Evolutionary conservation across 768 basidiomycete genomes (phyloP), one percentile per base, ranked within the genome.

Genomic region (Leucocoprinus leucothites): DNA sequence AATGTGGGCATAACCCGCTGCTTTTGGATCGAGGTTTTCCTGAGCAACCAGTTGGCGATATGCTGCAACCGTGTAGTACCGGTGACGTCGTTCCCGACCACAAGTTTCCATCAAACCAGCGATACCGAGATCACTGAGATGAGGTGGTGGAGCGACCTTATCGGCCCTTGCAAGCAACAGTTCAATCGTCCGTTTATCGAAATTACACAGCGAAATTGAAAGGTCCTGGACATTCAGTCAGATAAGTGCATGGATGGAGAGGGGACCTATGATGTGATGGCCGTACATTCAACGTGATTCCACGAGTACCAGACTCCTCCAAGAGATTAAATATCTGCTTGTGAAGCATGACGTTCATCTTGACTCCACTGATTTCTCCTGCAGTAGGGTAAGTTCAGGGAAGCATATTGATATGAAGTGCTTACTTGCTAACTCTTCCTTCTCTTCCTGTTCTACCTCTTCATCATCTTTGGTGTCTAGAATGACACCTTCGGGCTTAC

Each of bases 11-110:
- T 78, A 76, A 2, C 74, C 72, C 4, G 73, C 71, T 40, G 71
- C 67, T 3, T 69, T 61, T 51, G 80, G 77, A 61, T 87, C 82
- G 22, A 94, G 75, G 7, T 81, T 79, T 67, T 94, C 89, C 43
- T 76, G 74, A 1, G 74, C 70, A 46, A 93, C 79, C 28, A 91
- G 74, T 26, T 74, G 67, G 26, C 74, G 79, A 69, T 90, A 96
- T 26, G 85, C 82, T 1, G 80, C 77, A 42, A 87, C 67, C 0
- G 91, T 90, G 72, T 84, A 94, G 65, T 92, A 92, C 58, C 92
- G 80, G 66, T 92, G 84, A 21, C 92, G 87, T 25, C 93, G 86
- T 71, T 98, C 91, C 34, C 93, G 84, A 3, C 91, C 91, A 58
- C 79, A 77, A 0, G 84, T 91, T 70, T 97, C 95, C 79, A 87